These are phyloP conservation scores for Fraxinus pennsylvanica DNA, from an alignment of 257 asterid genomes.

Conservation along the genomic window DNA sequence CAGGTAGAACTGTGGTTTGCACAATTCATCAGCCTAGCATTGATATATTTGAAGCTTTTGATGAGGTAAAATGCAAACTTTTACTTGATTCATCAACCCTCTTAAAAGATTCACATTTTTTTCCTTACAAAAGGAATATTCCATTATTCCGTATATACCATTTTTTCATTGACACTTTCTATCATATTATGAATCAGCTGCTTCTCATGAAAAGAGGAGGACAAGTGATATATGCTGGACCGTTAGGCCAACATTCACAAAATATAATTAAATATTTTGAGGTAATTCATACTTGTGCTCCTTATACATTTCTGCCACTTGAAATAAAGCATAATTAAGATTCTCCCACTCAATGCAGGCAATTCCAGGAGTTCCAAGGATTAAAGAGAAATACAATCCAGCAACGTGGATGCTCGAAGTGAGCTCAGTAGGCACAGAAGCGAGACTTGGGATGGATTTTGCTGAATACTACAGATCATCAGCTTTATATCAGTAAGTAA, in stretches of 20 bases:
- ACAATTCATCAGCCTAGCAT: slow-evolving; percentile 77
- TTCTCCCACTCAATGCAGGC: slow-evolving; percentile 30
- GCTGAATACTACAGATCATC: slow-evolving; percentile 54
- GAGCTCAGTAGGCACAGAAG: slow-evolving; percentile 45
- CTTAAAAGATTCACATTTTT: background rate
- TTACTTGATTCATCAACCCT: background rate
- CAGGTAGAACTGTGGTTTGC: slow-evolving; percentile 76
- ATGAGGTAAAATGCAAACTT: slow-evolving; percentile 47
- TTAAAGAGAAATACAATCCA: slow-evolving; percentile 48
- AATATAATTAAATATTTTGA: slow-evolving; percentile 53
- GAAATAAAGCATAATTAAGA: background rate
- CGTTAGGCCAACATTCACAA: slow-evolving; percentile 51
- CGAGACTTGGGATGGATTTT: slow-evolving; percentile 47
- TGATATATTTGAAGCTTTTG: slow-evolving; percentile 68
- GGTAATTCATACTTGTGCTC: slow-evolving; percentile 32
- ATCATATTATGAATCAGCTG: slow-evolving; percentile 39
- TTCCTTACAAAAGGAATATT: background rate
- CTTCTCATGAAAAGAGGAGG: slow-evolving; percentile 75
- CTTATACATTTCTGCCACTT: background rate
- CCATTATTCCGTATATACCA: background rate
- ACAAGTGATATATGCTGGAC: slow-evolving; percentile 60
- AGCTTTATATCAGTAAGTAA: slow-evolving; percentile 41
- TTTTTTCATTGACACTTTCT: slow-evolving; percentile 9
- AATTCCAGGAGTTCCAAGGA: slow-evolving; percentile 45
- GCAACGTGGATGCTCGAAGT: slow-evolving; percentile 66